Percentiles rank a stretch among this genome's conserved stretches.
Conservation (phyloP, 805 yeast species). For the Zygotorulaspora sp. region DNA sequence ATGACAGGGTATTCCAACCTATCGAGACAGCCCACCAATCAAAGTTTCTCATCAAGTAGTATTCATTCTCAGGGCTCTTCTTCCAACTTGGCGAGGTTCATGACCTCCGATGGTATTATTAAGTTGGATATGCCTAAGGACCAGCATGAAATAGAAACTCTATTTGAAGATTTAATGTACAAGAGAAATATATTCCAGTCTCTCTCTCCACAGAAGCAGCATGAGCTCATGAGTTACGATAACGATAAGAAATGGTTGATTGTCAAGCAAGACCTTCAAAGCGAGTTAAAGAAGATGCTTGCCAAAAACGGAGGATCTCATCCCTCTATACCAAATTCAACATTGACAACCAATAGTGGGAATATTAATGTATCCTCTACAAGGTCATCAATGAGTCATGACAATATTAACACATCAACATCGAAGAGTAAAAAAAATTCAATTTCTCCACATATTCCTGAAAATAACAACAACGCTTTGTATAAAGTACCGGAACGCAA, state of each 20-base stretch:
- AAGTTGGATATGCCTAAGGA: constrained; percentile 63
- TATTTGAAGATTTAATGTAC: constrained; percentile 77
- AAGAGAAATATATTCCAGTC: constrained; percentile 66
- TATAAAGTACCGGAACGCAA: constrained; percentile 17
- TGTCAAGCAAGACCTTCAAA: constrained; percentile 76
- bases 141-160: constrained; percentile 59
- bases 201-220: constrained; percentile 66
- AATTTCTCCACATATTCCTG: constrained; percentile 1
- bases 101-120: constrained; percentile 31
- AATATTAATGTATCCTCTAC: constrained; percentile 5
- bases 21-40: constrained; percentile 29
- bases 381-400: constrained; percentile 5
- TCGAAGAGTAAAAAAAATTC: constrained; percentile 6
- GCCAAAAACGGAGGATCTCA: constrained; percentile 28
- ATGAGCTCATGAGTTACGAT: constrained; percentile 70
- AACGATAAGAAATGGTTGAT: constrained; percentile 87
- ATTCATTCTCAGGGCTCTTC: constrained; percentile 28
- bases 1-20: constrained; percentile 8
- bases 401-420: constrained; percentile 1
- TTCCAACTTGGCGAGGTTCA: constrained; percentile 27
- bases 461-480: constrained; percentile 5
- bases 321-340: constrained; percentile 3
- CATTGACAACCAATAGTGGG: constrained; percentile 11
- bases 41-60: constrained; percentile 25
- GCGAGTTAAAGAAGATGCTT: constrained; percentile 60